Conservation (phyloP, 345 rosid genomes). For the Citrus mangshanensis region DNA sequence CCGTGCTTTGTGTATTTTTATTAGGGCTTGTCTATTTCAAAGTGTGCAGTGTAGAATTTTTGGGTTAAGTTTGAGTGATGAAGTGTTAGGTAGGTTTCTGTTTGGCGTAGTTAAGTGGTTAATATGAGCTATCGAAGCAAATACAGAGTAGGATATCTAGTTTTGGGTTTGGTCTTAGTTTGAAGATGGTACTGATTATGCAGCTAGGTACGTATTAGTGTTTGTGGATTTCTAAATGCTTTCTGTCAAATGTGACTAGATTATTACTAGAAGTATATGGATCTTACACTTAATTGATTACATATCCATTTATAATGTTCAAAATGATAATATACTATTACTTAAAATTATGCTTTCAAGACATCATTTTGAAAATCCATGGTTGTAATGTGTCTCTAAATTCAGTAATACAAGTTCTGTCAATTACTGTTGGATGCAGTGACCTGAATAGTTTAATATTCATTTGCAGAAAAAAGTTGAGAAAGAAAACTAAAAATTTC, state of each 20-base stretch:
- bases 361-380: too few species aligned
- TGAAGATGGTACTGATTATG: background rate
- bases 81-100: background rate
- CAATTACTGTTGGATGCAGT: too few species aligned
- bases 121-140: background rate
- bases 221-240: background rate
- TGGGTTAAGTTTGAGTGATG: background rate
- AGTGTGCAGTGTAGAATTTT: background rate
- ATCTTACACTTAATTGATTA: too few species aligned
- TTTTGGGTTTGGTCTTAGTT: background rate
- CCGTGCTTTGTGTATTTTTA: background rate
- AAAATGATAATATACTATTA: too few species aligned
- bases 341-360: too few species aligned
- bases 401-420: too few species aligned
- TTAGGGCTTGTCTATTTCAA: background rate
- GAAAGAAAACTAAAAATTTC: too few species aligned
- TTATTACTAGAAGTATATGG: too few species aligned
- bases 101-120: background rate
- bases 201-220: background rate
- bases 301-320: too few species aligned
- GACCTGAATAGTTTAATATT: too few species aligned
- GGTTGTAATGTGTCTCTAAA: too few species aligned
- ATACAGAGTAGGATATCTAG: background rate
- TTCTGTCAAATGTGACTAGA: background rate
- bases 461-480: too few species aligned